Evolutionary conservation across 139 green algal species (phyloP), one percentile per base, ranked within the genome.

Genomic region (Picochlorum sp.): DNA sequence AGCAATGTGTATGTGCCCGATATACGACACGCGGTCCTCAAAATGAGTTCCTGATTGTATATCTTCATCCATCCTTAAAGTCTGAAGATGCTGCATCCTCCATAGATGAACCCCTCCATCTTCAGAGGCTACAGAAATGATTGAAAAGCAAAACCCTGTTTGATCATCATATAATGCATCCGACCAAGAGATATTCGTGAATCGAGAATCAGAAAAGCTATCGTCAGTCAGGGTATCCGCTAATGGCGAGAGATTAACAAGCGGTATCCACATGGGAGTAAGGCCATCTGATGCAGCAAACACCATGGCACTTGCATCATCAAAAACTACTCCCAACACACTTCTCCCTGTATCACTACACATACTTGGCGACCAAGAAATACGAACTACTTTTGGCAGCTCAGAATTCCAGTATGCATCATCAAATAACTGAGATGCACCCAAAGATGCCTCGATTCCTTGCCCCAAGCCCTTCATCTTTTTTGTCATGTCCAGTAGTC

Each of bases 101-200:
- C 76, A 83, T 28, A 83, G 45, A 74, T 73, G 81, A 15, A 83
- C 59, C 23, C 67, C 47, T 6, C 76, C 73, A 11, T 62, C 54
- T 52, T 79, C 74, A 52, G 59, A 70, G 7, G 68, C 73, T 20
- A 77, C 49, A 5, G 64, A 65, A 21, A 73, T 41, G 30, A 72
- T 45, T 58, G 63, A 68, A 60, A 63, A 75, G 23, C 44, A 45
- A 13, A 26, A 18, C 23, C 23, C 51, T 34, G 13, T 59, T 28
- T 59, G 13, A 34, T 28, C 23, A 57, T 57, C 3, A 16, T 60
- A 20, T 20, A 54, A 24, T 21, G 49, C 57, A 6, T 63, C 61
- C 2, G 70, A 77, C 70, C 70, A 77, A 15, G 64, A 37, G 13
- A 51, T 51, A 30, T 2, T 54, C 4, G 60, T 63, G 15, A 18